Conservation (phyloP, 2,329 filamentous ascomycete genomes). For the Ascochyta clinopodiicola region DNA sequence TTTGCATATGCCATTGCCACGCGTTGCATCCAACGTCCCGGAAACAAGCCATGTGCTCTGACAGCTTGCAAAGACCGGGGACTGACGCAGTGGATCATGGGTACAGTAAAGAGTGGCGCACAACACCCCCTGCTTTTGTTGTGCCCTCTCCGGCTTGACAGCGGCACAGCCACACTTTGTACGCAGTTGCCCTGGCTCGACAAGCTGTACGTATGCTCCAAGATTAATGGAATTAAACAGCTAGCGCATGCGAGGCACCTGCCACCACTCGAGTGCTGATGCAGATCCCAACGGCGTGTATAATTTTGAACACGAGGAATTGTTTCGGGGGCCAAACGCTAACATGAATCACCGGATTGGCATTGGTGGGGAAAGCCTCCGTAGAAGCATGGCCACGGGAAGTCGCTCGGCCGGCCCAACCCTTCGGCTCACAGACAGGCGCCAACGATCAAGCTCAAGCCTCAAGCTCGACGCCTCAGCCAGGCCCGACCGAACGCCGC, state of each 20-base stretch:
- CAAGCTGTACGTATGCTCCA: background rate
- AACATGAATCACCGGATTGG: constrained; percentile 10
- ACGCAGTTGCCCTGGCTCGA: background rate
- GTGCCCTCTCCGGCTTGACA: background rate
- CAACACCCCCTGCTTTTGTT: background rate
- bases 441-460: constrained; percentile 1
- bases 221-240: background rate
- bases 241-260: background rate
- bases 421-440: background rate
- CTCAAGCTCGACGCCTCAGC: background rate
- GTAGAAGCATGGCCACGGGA: background rate
- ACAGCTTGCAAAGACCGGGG: background rate
- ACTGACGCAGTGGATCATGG: constrained; percentile 9
- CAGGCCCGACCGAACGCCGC: constrained; percentile 14
- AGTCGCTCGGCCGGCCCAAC: constrained; percentile 13
- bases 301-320: background rate
- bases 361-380: background rate
- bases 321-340: constrained; percentile 2
- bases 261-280: background rate
- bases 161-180: background rate
- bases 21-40: constrained; percentile 21
- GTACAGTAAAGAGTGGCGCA: background rate
- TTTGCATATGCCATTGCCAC: constrained; percentile 25
- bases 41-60: constrained; percentile 9
- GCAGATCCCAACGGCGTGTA: background rate